Conservation (phyloP, 371 early-diverging fungal genomes). For the Cokeromyces recurvatus region DNA sequence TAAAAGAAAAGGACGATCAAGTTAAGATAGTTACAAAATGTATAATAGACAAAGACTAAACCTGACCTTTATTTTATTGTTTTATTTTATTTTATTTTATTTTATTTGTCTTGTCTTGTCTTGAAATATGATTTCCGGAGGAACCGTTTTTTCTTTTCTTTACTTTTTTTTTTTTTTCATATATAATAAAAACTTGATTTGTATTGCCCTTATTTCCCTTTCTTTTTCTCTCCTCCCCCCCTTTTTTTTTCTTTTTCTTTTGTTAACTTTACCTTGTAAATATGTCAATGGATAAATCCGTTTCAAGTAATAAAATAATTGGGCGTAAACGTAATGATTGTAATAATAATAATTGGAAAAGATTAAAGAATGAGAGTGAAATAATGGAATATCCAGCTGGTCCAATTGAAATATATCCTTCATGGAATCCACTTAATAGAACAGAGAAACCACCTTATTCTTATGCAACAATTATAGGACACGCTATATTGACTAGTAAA, state of each 20-base stretch:
- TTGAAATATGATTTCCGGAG: too few relatives aligned
- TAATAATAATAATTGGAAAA: not conserved
- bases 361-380: not conserved
- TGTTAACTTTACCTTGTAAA: too few relatives aligned
- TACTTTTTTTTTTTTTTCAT: not conserved
- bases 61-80: too few relatives aligned
- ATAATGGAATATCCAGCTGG: slow-evolving; percentile 11
- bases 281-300: not conserved
- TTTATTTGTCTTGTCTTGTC: too few relatives aligned
- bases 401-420: slow-evolving; percentile 17
- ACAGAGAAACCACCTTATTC: slow-evolving; percentile 85
- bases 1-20: too few relatives aligned
- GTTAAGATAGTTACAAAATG: too few relatives aligned
- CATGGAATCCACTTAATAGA: slow-evolving; percentile 41
- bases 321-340: slow-evolving; percentile 15
- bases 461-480: slow-evolving; percentile 90
- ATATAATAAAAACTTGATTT: not conserved
- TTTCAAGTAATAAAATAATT: not conserved
- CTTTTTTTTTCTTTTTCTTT: too few relatives aligned
- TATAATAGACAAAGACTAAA: too few relatives aligned
- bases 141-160: not conserved
- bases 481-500: slow-evolving; percentile 80
- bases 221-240: too few relatives aligned
- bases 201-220: too few relatives aligned
- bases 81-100: too few relatives aligned